phyloP scores from a whole-genome alignment of 257 asterid genomes.

The Paraleonurus japonicus region DNA sequence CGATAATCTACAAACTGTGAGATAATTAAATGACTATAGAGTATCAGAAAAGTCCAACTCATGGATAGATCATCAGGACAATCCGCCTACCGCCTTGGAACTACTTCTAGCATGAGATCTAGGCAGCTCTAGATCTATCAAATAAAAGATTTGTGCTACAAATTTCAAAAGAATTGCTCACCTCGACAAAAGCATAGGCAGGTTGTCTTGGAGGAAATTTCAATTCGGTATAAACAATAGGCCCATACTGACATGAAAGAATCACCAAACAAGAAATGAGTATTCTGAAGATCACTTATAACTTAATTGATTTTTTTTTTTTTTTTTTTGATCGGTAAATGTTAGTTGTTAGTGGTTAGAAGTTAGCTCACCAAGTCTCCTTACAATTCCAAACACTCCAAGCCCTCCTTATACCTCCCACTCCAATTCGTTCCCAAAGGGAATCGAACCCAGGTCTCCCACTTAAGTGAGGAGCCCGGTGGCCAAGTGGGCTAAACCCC shows the following conservation, averaged over 20 bases:
- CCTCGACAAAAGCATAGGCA: constrained; percentile 90
- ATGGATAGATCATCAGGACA: too few relatives aligned
- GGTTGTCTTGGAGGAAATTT: constrained; percentile 87
- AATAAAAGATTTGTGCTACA: neutral
- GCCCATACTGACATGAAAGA: constrained; percentile 59
- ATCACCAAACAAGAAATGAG: neutral
- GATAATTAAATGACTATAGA: neutral
- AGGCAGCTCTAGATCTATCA: neutral
- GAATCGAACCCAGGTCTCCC: too few relatives aligned
- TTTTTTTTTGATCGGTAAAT: too few relatives aligned
- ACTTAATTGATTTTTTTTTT: too few relatives aligned
- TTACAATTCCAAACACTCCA: too few relatives aligned
- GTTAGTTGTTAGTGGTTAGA: too few relatives aligned
- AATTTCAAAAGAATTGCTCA: constrained; percentile 27
- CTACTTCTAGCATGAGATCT: neutral
- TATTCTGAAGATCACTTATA: neutral
- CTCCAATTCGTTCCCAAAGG: too few relatives aligned
- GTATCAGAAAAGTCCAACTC: neutral
- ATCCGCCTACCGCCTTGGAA: neutral
- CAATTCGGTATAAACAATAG: constrained; percentile 66
- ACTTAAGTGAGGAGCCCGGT: too few relatives aligned
- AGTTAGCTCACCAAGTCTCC: too few relatives aligned
- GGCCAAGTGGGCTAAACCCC: too few relatives aligned
- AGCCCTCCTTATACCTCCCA: too few relatives aligned
- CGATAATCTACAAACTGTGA: constrained; percentile 65